Evolutionary conservation across 23 red algal species (phyloP).

Genomic region (Agarophyton chilense): DNA sequence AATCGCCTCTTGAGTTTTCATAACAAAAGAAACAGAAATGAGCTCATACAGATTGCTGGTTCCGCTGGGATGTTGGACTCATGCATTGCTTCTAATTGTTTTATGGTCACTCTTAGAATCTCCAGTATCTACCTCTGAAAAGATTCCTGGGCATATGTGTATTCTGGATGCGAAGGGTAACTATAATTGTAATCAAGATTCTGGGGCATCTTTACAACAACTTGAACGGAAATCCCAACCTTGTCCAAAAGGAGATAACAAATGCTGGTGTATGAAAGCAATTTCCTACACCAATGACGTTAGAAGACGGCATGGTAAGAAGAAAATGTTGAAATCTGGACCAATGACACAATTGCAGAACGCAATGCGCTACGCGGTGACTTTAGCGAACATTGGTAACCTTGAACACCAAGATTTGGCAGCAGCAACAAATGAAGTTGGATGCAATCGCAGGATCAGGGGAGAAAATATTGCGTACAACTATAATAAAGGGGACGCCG

Average conservation of each 20-base stretch:
- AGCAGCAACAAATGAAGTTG: constrained; percentile 13
- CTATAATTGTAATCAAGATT: neutral
- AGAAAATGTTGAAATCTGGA: constrained; percentile 13
- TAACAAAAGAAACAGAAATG: neutral
- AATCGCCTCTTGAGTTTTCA: too few species aligned
- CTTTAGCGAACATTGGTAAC: neutral
- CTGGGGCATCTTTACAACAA: neutral
- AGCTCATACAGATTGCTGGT: neutral
- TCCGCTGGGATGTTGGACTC: neutral
- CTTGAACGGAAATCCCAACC: neutral
- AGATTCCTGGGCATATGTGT: neutral
- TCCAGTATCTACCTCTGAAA: neutral
- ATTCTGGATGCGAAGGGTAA: neutral
- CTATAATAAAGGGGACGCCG: constrained; percentile 28
- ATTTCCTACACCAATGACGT: constrained; percentile 34
- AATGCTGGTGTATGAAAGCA: constrained; percentile 56
- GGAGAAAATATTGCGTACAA: constrained; percentile 62
- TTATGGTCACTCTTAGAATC: neutral
- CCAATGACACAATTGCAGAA: constrained; percentile 36
- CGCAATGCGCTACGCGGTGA: constrained; percentile 28
- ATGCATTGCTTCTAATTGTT: neutral
- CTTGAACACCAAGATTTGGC: constrained; percentile 36
- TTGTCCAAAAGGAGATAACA: neutral
- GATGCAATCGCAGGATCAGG: constrained; percentile 25
- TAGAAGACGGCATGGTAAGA: constrained; percentile 1